Conservation (phyloP, 2,329 filamentous ascomycete species). For the Pestalotiopsis fici region DNA sequence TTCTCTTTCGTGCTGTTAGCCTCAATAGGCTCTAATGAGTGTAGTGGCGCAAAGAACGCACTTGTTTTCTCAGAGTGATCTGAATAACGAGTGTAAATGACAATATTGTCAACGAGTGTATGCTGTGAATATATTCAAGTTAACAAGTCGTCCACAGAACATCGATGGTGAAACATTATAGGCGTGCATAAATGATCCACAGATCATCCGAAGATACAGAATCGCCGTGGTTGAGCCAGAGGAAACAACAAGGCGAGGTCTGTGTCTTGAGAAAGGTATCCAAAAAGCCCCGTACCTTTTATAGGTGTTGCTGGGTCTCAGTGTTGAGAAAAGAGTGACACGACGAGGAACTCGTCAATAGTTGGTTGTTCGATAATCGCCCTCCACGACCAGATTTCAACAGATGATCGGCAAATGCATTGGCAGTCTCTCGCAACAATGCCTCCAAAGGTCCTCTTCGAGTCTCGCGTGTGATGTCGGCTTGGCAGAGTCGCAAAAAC, state of each 20-base stretch:
- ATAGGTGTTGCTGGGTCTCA: not conserved
- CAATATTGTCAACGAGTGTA: slow-evolving; percentile 43
- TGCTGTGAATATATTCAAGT: slow-evolving; percentile 19
- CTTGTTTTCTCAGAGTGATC: slow-evolving; percentile 39
- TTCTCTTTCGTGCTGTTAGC: slow-evolving; percentile 1
- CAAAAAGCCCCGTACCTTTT: slow-evolving; percentile 1
- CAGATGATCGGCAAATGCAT: slow-evolving; percentile 12
- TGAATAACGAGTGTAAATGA: slow-evolving; percentile 48
- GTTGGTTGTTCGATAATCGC: slow-evolving; percentile 13
- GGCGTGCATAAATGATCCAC: slow-evolving; percentile 19
- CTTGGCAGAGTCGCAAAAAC: slow-evolving; percentile 2
- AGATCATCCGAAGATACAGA: slow-evolving; percentile 12
- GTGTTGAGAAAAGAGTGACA: slow-evolving; percentile 30
- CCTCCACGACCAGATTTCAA: slow-evolving; percentile 9
- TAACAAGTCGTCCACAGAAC: slow-evolving; percentile 13
- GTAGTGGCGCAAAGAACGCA: slow-evolving; percentile 5
- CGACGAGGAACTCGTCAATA: slow-evolving; percentile 34
- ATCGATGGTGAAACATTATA: not conserved
- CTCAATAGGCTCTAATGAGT: not conserved
- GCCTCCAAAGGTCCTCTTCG: slow-evolving; percentile 21
- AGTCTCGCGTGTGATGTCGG: slow-evolving; percentile 8
- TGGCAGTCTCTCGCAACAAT: slow-evolving; percentile 9
- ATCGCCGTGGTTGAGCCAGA: not conserved
- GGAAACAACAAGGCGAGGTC: not conserved
- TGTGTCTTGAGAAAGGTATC: not conserved